Evolutionary conservation across 371 early-diverging fungal species (phyloP).

Genomic region (Circinella umbellata): DNA sequence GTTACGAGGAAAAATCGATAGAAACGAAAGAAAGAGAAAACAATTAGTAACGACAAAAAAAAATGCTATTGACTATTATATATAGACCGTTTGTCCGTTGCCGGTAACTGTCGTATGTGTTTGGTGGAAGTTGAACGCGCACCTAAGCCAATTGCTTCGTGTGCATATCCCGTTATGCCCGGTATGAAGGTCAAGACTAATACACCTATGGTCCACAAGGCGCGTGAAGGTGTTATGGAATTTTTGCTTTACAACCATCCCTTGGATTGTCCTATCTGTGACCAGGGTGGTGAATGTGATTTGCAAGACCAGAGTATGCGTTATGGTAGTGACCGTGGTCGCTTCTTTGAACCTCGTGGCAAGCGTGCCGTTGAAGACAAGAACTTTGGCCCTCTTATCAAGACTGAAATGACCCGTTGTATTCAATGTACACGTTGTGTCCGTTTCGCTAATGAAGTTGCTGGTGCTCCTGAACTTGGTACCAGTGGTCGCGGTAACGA

Average conservation of each 20-base stretch:
- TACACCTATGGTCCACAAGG: slow-evolving; percentile 93
- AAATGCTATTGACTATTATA: neutral
- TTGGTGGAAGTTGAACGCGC: slow-evolving; percentile 95
- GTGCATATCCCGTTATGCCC: slow-evolving; percentile 96
- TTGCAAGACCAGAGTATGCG: slow-evolving; percentile 97
- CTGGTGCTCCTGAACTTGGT: slow-evolving; percentile 95
- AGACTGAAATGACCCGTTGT: slow-evolving; percentile 97
- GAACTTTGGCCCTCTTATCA: slow-evolving; percentile 95
- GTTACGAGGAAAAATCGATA: too few species aligned
- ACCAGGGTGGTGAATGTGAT: slow-evolving; percentile 99
- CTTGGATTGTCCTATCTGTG: slow-evolving; percentile 97
- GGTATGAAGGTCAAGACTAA: slow-evolving; percentile 97
- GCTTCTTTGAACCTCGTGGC: slow-evolving; percentile 83
- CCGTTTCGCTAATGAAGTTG: slow-evolving; percentile 97
- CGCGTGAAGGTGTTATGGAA: slow-evolving; percentile 98
- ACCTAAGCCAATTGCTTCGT: slow-evolving; percentile 96
- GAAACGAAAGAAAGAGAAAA: slow-evolving; percentile 4
- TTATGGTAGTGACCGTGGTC: slow-evolving; percentile 94
- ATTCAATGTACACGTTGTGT: slow-evolving; percentile 99
- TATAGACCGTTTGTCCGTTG: slow-evolving; percentile 87
- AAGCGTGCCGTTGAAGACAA: slow-evolving; percentile 98
- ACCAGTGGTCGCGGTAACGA: slow-evolving; percentile 96
- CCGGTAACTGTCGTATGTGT: slow-evolving; percentile 99
- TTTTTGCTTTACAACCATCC: slow-evolving; percentile 98
- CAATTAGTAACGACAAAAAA: neutral